These are phyloP conservation scores for Pyrenophora seminiperda DNA, from an alignment of 2,329 filamentous ascomycete species.

Conservation along the genomic window DNA sequence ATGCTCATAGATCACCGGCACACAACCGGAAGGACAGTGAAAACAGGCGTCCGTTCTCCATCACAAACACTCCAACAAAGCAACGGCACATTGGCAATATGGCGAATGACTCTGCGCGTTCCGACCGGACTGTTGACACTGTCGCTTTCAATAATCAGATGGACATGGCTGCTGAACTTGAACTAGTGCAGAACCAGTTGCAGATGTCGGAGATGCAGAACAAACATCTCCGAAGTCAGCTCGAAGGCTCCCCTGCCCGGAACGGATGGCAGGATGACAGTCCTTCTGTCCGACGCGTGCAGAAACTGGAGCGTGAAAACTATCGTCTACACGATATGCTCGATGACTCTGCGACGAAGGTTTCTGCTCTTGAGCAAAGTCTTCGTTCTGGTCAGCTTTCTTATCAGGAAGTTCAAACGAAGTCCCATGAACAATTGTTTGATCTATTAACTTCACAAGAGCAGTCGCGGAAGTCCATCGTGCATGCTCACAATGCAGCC, in stretches of 20 bases:
- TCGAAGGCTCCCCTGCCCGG: conserved; percentile 71
- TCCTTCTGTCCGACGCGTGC: conserved; percentile 77
- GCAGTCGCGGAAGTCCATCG: conserved; percentile 78
- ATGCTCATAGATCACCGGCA: conserved; percentile 68
- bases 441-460: conserved; percentile 93
- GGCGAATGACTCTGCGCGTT: conserved; percentile 76
- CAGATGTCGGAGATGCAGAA: conserved; percentile 96
- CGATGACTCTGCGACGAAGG: conserved; percentile 90
- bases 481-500: conserved; percentile 84
- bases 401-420: conserved; percentile 87
- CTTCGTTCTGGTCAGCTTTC: conserved; percentile 87
- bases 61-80: conserved; percentile 73
- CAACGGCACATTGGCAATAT: conserved; percentile 71
- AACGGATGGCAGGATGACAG: conserved; percentile 73
- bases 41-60: conserved; percentile 68
- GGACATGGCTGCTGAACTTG: conserved; percentile 88
- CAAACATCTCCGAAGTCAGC: conserved; percentile 84
- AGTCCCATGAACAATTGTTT: conserved; percentile 91
- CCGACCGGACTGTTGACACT: conserved; percentile 84
- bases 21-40: conserved; percentile 67
- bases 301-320: conserved; percentile 92
- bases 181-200: conserved; percentile 90
- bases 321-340: conserved; percentile 90
- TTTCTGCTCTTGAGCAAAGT: conserved; percentile 84
- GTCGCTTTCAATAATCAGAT: conserved; percentile 84